Evolutionary conservation across 1,139 yeast species (phyloP), one percentile per base, ranked within the genome.

Genomic region (Geotrichum europaeum): DNA sequence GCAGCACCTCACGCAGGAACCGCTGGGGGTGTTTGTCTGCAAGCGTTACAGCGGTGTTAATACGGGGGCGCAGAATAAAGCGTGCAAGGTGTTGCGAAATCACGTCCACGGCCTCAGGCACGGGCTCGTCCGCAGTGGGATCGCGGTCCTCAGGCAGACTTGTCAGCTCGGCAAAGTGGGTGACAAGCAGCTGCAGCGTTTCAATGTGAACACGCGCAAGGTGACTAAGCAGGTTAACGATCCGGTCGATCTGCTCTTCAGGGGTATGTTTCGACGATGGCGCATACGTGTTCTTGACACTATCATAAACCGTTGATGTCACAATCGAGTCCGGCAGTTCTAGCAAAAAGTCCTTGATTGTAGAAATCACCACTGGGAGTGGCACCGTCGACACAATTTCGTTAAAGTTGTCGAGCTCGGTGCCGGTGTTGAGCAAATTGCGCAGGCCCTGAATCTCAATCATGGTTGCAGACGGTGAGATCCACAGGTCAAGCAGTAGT

Each of bases 301-400:
- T 76, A 68, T 89, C 94, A 69, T 85, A 86, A 58, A 84, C 78
- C 32, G 83, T 82, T 65, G 81, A 79, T 1, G 96, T 85, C 13
- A 91, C 82, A 45, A 90, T 73, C 0, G 96, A 85, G 66, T 87
- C 92, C 0, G 96, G 97, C 57, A 91, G 78, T 71, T 91, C 97
- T 70, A 89, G 76, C 36, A 91, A 77, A 71, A 86, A 89, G 56
- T 89, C 78, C 67, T 87, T 86, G 63, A 91, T 77, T 0, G 85
- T 82, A 62, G 87, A 84, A 1, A 91, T 83, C 18, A 89, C 81
- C 0, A 84, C 81, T 51, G 82, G 76, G 1, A 88, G 83, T n/a
- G 77, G 72, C n/a, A 30, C 58, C 72, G 73, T 20, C 10, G 47
- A 20, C 6, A 62, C 56, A 67, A 69, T 1, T 72, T 66, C 3